A percentile compares a stretch with the other conserved stretches of the same genome.
Evolutionary conservation across 192 early-diverging fungal species (phyloP).

Genomic region (Coemansia sp.): DNA sequence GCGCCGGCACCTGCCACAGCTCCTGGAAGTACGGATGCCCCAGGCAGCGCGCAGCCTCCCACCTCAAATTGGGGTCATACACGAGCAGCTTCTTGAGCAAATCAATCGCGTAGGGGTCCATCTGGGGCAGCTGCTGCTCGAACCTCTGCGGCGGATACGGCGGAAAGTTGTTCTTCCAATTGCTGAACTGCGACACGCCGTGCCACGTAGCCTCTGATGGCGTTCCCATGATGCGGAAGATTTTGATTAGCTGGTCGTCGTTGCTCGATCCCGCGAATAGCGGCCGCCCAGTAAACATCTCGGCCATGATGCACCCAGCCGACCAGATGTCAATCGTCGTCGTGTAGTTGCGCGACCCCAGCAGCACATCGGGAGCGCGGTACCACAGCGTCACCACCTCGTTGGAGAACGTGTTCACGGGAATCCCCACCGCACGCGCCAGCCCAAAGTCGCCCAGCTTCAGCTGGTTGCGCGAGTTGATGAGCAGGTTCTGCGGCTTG

Average conservation of each 20-base stretch:
- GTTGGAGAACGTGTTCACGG: conserved; percentile 93
- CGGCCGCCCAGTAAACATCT: conserved; percentile 78
- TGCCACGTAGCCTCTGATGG: conserved; percentile 77
- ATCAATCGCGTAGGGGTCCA: conserved; percentile 69
- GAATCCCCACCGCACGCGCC: conserved; percentile 79
- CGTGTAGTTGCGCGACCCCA: conserved; percentile 91
- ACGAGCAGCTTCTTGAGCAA: conserved; percentile 70
- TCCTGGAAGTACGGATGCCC: conserved; percentile 49
- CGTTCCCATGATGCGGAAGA: conserved; percentile 78
- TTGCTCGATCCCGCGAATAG: conserved; percentile 80
- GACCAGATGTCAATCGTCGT: conserved; percentile 99
- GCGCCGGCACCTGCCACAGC: conserved; percentile 32
- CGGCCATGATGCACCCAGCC: conserved; percentile 97
- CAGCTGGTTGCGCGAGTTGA: conserved; percentile 73
- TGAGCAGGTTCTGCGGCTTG: conserved; percentile 84
- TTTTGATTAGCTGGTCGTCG: conserved; percentile 77
- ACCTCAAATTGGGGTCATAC: conserved; percentile 62
- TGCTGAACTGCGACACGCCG: conserved; percentile 64
- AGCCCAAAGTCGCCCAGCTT: conserved; percentile 87
- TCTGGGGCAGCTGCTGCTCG: conserved; percentile 70
- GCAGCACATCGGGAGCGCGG: conserved; percentile 92
- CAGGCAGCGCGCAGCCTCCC: conserved; percentile 40
- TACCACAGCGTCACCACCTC: conserved; percentile 99
- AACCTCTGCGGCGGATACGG: conserved; percentile 63
- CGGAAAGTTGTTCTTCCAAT: conserved; percentile 69